Evolutionary conservation across 1,284 basidiomycete genomes (phyloP).

Genomic region (Ustilago vetiveriae): DNA sequence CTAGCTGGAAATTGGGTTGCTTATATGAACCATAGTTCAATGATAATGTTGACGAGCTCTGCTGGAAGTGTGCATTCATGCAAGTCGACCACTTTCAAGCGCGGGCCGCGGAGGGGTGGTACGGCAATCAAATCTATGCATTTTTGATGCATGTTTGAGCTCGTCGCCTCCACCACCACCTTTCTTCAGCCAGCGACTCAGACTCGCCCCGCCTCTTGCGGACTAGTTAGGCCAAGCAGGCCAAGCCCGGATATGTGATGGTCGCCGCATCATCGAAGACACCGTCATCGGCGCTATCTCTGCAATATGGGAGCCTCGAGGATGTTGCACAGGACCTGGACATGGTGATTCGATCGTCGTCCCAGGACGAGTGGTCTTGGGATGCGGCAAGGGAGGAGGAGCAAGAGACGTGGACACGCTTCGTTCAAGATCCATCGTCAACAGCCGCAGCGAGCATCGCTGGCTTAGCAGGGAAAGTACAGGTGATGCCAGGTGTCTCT

Average conservation of each 20-base stretch:
- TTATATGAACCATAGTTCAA: neutral
- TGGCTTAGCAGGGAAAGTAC: slow-evolving; percentile 12
- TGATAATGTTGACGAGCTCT: too few relatives aligned
- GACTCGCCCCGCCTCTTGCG: too few relatives aligned
- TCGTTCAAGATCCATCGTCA: slow-evolving; percentile 10
- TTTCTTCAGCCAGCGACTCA: too few relatives aligned
- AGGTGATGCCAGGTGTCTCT: neutral
- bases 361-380: slow-evolving; percentile 28
- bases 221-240: too few relatives aligned
- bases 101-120: too few relatives aligned
- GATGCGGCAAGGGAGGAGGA: slow-evolving; percentile 12
- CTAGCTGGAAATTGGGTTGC: too few relatives aligned
- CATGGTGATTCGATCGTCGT: slow-evolving; percentile 37
- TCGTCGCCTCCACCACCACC: too few relatives aligned
- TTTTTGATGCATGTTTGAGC: too few relatives aligned
- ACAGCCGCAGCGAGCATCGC: neutral
- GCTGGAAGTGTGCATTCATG: too few relatives aligned
- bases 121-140: too few relatives aligned
- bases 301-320: slow-evolving; percentile 19
- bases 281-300: slow-evolving; percentile 12
- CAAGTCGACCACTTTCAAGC: too few relatives aligned
- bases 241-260: slow-evolving; percentile 12
- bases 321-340: slow-evolving; percentile 44
- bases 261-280: neutral
- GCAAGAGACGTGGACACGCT: neutral